Conservation (phyloP, 2,329 filamentous ascomycete species). For the Xylaria sp. region DNA sequence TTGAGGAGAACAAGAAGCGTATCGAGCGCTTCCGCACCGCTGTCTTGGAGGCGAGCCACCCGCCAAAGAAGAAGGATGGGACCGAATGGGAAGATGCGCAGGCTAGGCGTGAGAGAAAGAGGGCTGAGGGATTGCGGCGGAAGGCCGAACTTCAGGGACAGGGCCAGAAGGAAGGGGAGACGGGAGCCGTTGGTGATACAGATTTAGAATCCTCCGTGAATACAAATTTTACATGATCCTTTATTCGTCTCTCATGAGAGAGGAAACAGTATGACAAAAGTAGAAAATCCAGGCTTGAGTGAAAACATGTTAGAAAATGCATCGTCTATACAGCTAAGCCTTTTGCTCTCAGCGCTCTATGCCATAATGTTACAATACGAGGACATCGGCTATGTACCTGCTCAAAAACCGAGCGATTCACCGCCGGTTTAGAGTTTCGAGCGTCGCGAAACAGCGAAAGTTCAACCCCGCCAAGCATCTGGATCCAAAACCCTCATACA, state of each 20-base stretch:
- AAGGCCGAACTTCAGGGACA: constrained; percentile 54
- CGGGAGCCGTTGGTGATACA: constrained; percentile 33
- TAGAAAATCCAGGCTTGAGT: not conserved
- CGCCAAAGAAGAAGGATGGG: constrained; percentile 49
- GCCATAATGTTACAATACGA: constrained; percentile 46
- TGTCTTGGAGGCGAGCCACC: constrained; percentile 53
- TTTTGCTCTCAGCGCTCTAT: constrained; percentile 43
- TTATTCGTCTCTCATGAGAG: not conserved
- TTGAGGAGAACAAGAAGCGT: constrained; percentile 73
- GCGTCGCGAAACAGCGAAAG: constrained; percentile 5
- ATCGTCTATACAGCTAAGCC: constrained; percentile 43
- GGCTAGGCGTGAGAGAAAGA: constrained; percentile 64
- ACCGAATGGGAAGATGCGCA: constrained; percentile 65
- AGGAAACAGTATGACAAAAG: not conserved
- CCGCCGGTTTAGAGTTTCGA: not conserved
- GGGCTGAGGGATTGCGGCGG: constrained; percentile 65
- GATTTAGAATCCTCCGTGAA: constrained; percentile 41
- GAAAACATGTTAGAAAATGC: constrained; percentile 22
- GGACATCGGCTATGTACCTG: constrained; percentile 20
- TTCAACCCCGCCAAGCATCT: constrained; percentile 5
- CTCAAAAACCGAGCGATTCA: constrained; percentile 18
- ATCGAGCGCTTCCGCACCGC: constrained; percentile 71
- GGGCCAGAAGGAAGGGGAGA: constrained; percentile 18
- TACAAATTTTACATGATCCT: constrained; percentile 42
- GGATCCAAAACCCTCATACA: not conserved